phyloP scores from a whole-genome alignment of 495 filamentous ascomycete genomes.

The Hyaloscypha bicolor region DNA sequence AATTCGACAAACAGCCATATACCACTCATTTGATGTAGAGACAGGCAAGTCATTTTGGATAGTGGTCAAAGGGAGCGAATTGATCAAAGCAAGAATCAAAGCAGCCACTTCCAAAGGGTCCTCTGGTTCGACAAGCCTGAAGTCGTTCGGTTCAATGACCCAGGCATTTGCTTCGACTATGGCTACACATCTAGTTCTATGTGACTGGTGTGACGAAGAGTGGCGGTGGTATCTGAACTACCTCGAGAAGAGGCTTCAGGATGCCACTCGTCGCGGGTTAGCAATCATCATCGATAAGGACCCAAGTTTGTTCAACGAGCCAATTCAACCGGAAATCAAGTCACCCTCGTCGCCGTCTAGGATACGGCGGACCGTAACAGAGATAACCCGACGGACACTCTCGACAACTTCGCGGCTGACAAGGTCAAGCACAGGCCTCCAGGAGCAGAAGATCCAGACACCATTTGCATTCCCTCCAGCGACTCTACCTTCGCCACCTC shows the following conservation, averaged over 20 bases:
- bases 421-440: background rate
- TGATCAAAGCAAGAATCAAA: constrained; percentile 39
- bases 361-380: constrained; percentile 10
- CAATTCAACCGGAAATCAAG: background rate
- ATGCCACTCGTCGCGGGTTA: constrained; percentile 33
- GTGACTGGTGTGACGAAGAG: constrained; percentile 48
- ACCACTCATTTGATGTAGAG: constrained; percentile 48
- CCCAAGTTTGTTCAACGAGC: constrained; percentile 25
- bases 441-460: background rate
- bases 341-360: constrained; percentile 10
- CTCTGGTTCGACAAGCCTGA: constrained; percentile 24
- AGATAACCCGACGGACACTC: constrained; percentile 13
- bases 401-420: constrained; percentile 17
- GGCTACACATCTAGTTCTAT: constrained; percentile 41
- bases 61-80: constrained; percentile 43
- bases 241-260: constrained; percentile 41
- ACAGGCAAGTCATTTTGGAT: constrained; percentile 43
- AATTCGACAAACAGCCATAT: constrained; percentile 42
- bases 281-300: constrained; percentile 33
- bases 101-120: constrained; percentile 21
- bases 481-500: constrained; percentile 1
- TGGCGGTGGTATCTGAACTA: constrained; percentile 51
- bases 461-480: constrained; percentile 8
- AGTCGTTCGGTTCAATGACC: constrained; percentile 29
- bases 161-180: constrained; percentile 39